Base-by-base conservation (phyloP, 1,139 yeast genomes). In the Saccharomycopsis hybrid region DNA sequence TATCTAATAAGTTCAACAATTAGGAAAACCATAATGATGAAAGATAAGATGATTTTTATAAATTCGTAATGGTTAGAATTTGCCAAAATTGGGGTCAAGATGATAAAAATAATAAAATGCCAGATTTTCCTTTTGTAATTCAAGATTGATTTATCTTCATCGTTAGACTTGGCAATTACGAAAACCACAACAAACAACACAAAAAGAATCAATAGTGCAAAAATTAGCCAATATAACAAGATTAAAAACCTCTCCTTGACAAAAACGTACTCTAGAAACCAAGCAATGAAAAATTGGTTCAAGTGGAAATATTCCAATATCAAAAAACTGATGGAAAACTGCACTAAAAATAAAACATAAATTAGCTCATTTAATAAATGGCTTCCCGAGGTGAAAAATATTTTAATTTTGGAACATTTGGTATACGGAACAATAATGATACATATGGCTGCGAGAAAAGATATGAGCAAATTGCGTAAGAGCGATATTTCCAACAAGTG, bases 1-100 rank as follows among this genome's bases (percentile, higher is more conserved):
- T 69, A 69, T 60, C 88, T 70, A n/a, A 77, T 57, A 44, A 73
- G 61, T 62, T 82, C 94, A 4, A 80, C 69, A 3, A 74, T 55
- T 2, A 82, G 58, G 57, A 83, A 77, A 1, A 82, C 57, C 0
- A 73, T 69, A 8, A 74, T 59, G 1, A 73, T 59, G 2, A 78
- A 78, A 31, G 74, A 62, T 27, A 76, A 59, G 1, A 76, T 67
- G 13, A 76, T 56, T 38, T 74, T 68, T 11, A 71, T 73, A 48
- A 76, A 67, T 42, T 66, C 67, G 3, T 72, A 66, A 50, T 75
- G 77, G 3, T 32, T 9, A 2, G 40, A 24, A n/a, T 60, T 39
- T 9, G 65, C 55, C 43, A 74, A 60, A 27, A 78, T 77, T 37
- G 68, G 62, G 0, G 67, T 60, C 2, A 75, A 54, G 3, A 72